These are phyloP conservation scores for Neurospora terricola DNA, from an alignment of 495 filamentous ascomycete genomes.

Conservation along the genomic window DNA sequence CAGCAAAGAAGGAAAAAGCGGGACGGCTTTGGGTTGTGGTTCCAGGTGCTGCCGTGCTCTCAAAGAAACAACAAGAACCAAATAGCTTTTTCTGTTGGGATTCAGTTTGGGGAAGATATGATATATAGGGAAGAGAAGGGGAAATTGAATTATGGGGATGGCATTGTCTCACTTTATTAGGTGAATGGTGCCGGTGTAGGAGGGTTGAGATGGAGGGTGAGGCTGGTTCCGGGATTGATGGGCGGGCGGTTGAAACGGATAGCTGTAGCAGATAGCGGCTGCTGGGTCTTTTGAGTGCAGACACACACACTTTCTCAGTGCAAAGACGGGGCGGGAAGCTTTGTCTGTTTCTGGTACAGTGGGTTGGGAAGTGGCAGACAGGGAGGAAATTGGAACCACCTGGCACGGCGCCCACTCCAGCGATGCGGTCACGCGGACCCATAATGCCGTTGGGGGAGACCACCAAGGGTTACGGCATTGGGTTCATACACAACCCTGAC, in stretches of 20 bases:
- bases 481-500: background rate
- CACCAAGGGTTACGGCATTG: background rate
- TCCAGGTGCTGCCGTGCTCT: background rate
- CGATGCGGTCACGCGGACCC: conserved; percentile 15
- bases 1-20: background rate
- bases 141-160: background rate
- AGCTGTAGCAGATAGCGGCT: background rate
- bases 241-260: background rate
- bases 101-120: background rate
- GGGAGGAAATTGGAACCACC: conserved; percentile 7
- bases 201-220: background rate
- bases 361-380: background rate
- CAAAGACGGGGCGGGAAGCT: background rate
- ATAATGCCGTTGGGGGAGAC: background rate
- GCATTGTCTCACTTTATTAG: background rate
- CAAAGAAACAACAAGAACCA: background rate
- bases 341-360: background rate
- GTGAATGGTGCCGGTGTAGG: background rate
- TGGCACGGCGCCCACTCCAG: background rate
- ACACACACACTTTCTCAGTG: background rate
- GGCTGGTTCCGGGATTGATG: background rate
- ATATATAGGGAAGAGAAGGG: background rate
- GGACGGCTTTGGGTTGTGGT: background rate
- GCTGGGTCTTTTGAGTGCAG: background rate
- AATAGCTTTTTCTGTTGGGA: background rate